Percentiles rank a stretch among this genome's conserved stretches.
Conservation (phyloP, 2,329 filamentous ascomycete species). For the Sarocladium brachiariae region DNA sequence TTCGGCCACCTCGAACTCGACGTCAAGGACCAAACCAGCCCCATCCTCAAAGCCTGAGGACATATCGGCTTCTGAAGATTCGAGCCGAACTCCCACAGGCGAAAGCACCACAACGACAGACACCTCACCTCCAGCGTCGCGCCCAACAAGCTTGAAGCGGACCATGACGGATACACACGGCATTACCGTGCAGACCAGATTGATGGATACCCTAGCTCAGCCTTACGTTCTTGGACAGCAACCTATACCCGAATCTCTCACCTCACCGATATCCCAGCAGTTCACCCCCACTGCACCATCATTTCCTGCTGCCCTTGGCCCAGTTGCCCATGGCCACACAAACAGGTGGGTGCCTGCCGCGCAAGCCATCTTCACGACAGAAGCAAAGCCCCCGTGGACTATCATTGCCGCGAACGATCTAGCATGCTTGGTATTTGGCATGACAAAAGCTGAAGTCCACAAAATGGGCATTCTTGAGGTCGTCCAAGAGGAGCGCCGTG, state of each 20-base stretch:
- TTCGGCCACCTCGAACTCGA: neutral
- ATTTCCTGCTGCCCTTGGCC: constrained; percentile 42
- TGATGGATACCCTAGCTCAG: constrained; percentile 78
- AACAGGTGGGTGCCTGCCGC: constrained; percentile 86
- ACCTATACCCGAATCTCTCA: constrained; percentile 18
- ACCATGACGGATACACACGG: constrained; percentile 80
- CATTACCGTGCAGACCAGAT: constrained; percentile 69
- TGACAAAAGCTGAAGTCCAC: constrained; percentile 89
- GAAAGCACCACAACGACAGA: constrained; percentile 46
- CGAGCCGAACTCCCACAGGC: constrained; percentile 48
- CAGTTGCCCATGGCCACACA: constrained; percentile 75
- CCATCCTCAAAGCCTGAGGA: constrained; percentile 12
- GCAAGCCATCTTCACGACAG: constrained; percentile 97
- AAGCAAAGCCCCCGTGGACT: constrained; percentile 83
- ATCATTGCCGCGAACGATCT: constrained; percentile 95
- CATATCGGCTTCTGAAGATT: constrained; percentile 35
- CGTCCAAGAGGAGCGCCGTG: constrained; percentile 78
- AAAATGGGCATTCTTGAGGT: constrained; percentile 95
- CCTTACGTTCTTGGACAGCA: constrained; percentile 57
- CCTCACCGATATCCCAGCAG: constrained; percentile 36
- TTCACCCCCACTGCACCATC: constrained; percentile 31
- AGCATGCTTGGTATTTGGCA: constrained; percentile 96
- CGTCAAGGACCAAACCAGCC: constrained; percentile 13
- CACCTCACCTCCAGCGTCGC: constrained; percentile 48
- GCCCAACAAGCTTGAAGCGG: constrained; percentile 67